phyloP scores from a whole-genome alignment of 1,284 basidiomycete genomes.

The Irpex rosettiformis region DNA sequence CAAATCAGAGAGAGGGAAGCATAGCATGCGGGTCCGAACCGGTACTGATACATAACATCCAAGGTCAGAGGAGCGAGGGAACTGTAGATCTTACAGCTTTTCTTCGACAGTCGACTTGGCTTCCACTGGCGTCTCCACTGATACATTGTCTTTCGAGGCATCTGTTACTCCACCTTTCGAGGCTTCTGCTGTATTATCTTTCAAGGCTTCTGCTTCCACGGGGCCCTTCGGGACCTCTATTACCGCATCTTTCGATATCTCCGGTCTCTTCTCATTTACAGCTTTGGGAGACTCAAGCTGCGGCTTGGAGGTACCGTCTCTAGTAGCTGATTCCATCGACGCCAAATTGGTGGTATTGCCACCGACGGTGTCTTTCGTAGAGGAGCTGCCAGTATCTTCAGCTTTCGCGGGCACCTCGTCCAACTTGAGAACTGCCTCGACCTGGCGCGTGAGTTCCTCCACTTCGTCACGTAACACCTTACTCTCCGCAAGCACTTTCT shows the following conservation, averaged over 20 bases:
- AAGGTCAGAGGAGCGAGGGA: background rate
- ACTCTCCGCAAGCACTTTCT: slow-evolving; percentile 11
- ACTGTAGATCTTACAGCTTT: slow-evolving; percentile 4
- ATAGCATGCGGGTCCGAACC: slow-evolving; percentile 9
- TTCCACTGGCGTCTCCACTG: slow-evolving; percentile 6
- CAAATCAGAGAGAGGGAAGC: slow-evolving; percentile 10
- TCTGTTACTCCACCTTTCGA: background rate
- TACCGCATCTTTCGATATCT: background rate
- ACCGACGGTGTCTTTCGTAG: background rate
- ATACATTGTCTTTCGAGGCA: background rate
- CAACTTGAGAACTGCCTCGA: slow-evolving; percentile 27
- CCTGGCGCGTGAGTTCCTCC: slow-evolving; percentile 32
- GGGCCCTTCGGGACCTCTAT: background rate
- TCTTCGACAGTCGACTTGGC: background rate
- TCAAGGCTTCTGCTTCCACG: too few relatives aligned
- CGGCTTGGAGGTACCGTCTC: background rate
- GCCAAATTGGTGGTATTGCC: background rate
- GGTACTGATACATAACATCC: background rate
- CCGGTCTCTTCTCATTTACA: too few relatives aligned
- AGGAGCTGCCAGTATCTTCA: background rate
- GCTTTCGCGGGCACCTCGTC: background rate
- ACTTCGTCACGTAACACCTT: slow-evolving; percentile 26
- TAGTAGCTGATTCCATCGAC: background rate
- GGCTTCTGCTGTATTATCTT: too few relatives aligned
- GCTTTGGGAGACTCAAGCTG: too few relatives aligned